Base-by-base conservation (phyloP, 495 filamentous ascomycete species). In the Tricharina praecox region DNA sequence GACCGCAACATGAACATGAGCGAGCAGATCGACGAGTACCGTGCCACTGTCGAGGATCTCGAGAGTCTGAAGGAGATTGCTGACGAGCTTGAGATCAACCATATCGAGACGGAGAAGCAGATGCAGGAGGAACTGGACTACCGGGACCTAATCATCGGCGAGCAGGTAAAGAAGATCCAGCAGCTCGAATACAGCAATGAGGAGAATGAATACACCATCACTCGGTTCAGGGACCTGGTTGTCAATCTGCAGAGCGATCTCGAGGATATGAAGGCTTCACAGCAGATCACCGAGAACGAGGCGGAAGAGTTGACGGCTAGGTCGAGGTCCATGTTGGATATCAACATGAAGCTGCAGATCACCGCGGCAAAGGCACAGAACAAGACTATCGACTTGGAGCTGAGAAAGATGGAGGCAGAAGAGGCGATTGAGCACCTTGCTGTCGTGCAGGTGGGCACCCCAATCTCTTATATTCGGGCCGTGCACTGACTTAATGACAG, bases 81-180 rank as follows among this genome's bases (percentile, higher is more conserved):
- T 53, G 88, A 96, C 52, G 92, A 96, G 61, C 72, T 96, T 8
- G 88, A 95, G 59, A 76, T 83, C 56, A 93, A 93, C 54, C 85
- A 94, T 62, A 72, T 85, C 11, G 86, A 94, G 57, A 82, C 83
- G 9, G 84, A 88, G 55, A 93, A 86, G 58, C 85, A 96, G 61
- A 75, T 97, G 63, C 85, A 92, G 62, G 85, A 90, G 48, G 88
- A 94, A 52, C 73, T 95, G 20, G 85, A 94, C 52, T 77, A 82
- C 57, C 77, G 78, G 48, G 85, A 94, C 46, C 64, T 66, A 41
- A 62, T 92, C 20, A 79, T 93, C 53, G 70, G 69, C 13, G 90
- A 96, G 52, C 82, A 90, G 55, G 64, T 66, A 4, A 75, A 76
- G 41, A 77, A 77, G 50, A 65, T 72, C 15, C 63, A 66, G 13